phyloP scores from a whole-genome alignment of 495 filamentous ascomycete species.

The Lepraria neglecta region DNA sequence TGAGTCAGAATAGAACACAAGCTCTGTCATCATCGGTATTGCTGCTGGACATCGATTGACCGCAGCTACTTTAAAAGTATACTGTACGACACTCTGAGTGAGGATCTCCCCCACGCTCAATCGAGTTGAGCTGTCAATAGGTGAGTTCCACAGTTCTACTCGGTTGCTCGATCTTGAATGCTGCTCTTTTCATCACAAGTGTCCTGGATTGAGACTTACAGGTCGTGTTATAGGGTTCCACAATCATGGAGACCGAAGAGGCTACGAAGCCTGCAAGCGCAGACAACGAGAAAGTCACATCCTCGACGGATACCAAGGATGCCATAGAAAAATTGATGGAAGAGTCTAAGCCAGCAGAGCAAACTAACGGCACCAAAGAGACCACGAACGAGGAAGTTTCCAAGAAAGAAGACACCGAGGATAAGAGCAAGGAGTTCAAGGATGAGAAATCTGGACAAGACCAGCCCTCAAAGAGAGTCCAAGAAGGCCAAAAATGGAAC shows the following conservation, averaged over 20 bases:
- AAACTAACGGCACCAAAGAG: background rate
- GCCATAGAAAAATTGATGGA: constrained; percentile 1
- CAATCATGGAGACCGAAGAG: constrained; percentile 6
- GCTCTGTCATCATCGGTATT: too few species aligned
- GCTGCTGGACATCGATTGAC: too few species aligned
- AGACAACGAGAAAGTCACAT: background rate
- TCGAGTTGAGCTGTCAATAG: background rate
- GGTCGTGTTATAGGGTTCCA: background rate
- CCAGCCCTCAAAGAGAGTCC: constrained; percentile 22
- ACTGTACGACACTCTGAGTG: background rate
- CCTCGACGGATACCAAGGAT: background rate
- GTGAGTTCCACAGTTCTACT: background rate
- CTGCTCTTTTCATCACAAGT: background rate
- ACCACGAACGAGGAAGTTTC: background rate
- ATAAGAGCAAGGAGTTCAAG: background rate
- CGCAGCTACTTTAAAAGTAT: too few species aligned
- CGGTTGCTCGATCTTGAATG: too few species aligned
- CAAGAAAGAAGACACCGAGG: background rate
- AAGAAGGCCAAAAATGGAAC: constrained; percentile 26
- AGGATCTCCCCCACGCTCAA: background rate
- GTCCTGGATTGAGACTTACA: background rate
- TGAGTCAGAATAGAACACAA: background rate
- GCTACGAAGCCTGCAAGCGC: constrained; percentile 1
- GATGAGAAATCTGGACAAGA: background rate
- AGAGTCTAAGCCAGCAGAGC: background rate